These are phyloP conservation scores for Globisporangium alternatum DNA, from an alignment of 352 stramenopile species.

Conservation along the genomic window DNA sequence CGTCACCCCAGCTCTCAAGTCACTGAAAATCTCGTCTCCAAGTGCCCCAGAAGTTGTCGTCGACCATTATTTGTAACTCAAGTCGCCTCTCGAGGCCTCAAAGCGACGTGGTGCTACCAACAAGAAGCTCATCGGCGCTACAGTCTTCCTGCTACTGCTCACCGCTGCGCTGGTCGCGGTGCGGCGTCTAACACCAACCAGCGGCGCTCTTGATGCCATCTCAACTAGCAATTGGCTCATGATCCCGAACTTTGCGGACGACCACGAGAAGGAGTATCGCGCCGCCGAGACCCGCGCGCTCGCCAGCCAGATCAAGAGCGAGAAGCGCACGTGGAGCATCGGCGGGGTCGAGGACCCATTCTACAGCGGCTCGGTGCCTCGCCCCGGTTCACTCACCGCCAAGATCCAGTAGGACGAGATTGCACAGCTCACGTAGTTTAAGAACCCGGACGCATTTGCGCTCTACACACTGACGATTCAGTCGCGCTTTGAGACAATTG, in stretches of 20 bases:
- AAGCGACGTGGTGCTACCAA: neutral
- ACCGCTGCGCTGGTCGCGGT: neutral
- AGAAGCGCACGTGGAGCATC: constrained; percentile 26
- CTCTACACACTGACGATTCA: neutral
- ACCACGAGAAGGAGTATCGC: constrained; percentile 24
- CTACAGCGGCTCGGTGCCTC: constrained; percentile 27
- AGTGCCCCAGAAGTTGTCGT: no score
- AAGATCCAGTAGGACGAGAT: constrained; percentile 23
- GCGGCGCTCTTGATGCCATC: neutral
- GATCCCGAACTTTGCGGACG: constrained; percentile 19
- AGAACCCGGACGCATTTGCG: neutral
- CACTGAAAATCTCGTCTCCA: no score
- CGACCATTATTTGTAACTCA: neutral
- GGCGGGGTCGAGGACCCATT: constrained; percentile 19
- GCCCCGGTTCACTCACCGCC: constrained; percentile 21
- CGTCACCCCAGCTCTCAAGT: no score
- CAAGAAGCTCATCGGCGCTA: neutral
- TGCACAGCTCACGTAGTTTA: constrained; percentile 13
- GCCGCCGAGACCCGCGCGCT: constrained; percentile 20
- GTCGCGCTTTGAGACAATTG: neutral
- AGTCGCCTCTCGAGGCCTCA: neutral
- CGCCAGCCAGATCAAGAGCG: constrained; percentile 26
- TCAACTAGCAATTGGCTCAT: neutral
- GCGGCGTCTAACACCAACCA: neutral
- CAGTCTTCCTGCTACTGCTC: neutral